Evolutionary conservation across 2,329 filamentous ascomycete genomes (phyloP), one percentile per base, ranked within the genome.

Genomic region (Aspergillus aculeatus): DNA sequence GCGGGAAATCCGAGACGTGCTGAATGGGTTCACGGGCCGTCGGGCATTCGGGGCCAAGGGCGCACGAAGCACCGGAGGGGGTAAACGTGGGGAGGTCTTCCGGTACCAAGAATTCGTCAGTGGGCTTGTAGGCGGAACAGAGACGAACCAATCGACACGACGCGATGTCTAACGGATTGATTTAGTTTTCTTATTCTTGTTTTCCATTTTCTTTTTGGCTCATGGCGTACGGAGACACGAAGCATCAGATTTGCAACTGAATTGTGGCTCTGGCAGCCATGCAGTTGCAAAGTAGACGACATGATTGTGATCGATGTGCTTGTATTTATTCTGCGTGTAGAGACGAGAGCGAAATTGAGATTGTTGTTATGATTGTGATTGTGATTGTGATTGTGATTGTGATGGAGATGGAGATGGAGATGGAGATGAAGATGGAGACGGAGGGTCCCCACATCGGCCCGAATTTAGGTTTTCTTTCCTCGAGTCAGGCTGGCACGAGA

Each of bases 91-190:
- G 0, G 94, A 98, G 61, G 92, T 98, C 0, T 98, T 99, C 77
- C 86, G 88, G 70, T 99, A 98, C 73, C 87, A 91, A 63, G 95
- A 99, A 60, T 98, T 98, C 78, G 91, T 98, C 64, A 84, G 82
- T 63, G 88, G 84, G 26, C 79, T 90, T 53, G 82, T 84, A 67
- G 87, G 87, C 2, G 81, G 83, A 7, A 58, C 67, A n/a, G 71
- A 74, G 41, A 16, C 68, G 67, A 54, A 61, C 47, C 24, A 71
- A 68, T 59, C 63, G 60, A 44, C 38, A 54, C 64, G 62, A 38
- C 64, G 59, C 6, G 68, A 70, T 50, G 23, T 54, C 47, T 58
- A 56, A 62, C 31, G 56, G 58, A 51, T 35, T 4, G 44, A 16
- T 35, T 41, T 53, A 31, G 47, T 41, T 44, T 35, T 49, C 21